Evolutionary conservation across 306 rosid genomes (phyloP).

Genomic region (Hippophae rhamnoides): DNA sequence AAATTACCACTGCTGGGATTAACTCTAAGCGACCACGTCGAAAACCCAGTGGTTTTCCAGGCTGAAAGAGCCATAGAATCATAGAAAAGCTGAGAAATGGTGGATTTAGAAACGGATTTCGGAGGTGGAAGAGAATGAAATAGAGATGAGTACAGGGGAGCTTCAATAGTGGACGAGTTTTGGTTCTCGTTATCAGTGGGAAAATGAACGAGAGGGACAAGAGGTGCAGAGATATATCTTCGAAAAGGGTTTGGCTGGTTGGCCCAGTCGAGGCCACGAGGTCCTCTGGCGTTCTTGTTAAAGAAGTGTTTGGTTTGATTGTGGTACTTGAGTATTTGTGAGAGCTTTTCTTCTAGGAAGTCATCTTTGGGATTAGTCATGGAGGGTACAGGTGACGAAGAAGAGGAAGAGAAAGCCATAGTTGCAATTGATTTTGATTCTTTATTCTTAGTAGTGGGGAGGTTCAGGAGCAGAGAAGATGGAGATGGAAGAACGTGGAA

Average conservation of each 20-base stretch:
- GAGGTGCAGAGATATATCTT: slow-evolving; percentile 55
- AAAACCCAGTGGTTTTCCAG: slow-evolving; percentile 58
- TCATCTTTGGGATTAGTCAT: slow-evolving; percentile 15
- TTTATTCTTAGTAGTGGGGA: slow-evolving; percentile 3
- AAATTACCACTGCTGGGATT: slow-evolving; percentile 89
- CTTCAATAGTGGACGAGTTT: neutral
- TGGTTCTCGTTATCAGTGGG: slow-evolving; percentile 18
- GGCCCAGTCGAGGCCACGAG: slow-evolving; percentile 90
- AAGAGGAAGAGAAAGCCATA: slow-evolving; percentile 39
- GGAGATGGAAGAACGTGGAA: slow-evolving; percentile 33
- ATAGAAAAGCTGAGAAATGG: slow-evolving; percentile 64
- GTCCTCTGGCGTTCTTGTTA: slow-evolving; percentile 67
- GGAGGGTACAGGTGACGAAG: slow-evolving; percentile 25
- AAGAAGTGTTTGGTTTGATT: slow-evolving; percentile 70
- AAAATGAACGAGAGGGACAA: slow-evolving; percentile 55
- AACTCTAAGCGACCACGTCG: slow-evolving; percentile 88
- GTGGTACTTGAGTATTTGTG: slow-evolving; percentile 57
- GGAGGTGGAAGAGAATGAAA: slow-evolving; percentile 60
- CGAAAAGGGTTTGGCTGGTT: slow-evolving; percentile 98
- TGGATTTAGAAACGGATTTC: slow-evolving; percentile 53
- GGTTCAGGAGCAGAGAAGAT: slow-evolving; percentile 12
- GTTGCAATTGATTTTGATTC: slow-evolving; percentile 5
- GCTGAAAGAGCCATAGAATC: slow-evolving; percentile 85
- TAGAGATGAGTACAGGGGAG: slow-evolving; percentile 53
- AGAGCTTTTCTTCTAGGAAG: slow-evolving; percentile 34